Evolutionary conservation across 441 rosid genomes (phyloP).

Genomic region (Gossypium aridum): DNA sequence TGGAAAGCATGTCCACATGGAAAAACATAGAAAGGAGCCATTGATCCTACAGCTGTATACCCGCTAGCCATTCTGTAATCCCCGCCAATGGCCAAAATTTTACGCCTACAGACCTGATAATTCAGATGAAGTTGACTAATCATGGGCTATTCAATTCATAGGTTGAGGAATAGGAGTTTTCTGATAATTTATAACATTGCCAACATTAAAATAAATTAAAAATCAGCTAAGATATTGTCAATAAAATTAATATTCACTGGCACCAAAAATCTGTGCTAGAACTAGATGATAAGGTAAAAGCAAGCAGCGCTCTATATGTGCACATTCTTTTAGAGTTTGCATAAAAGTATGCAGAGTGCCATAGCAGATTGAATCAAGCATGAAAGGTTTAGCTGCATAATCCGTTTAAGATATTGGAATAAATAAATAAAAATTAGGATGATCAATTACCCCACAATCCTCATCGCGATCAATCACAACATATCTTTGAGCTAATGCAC

Average conservation of each 20-base stretch:
- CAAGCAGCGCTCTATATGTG: neutral
- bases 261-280: neutral
- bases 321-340: neutral
- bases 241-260: constrained; percentile 3
- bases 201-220: neutral
- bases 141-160: neutral
- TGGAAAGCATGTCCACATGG: constrained; percentile 97
- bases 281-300: neutral
- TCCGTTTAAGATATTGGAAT: neutral
- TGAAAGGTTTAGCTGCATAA: constrained; percentile 10
- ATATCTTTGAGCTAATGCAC: constrained; percentile 96
- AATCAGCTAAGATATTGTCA: neutral
- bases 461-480: constrained; percentile 87
- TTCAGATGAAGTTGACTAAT: constrained; percentile 13
- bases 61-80: constrained; percentile 68
- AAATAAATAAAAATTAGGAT: constrained; percentile 18
- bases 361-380: constrained; percentile 10
- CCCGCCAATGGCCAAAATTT: constrained; percentile 61
- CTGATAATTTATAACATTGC: neutral
- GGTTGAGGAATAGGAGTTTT: neutral
- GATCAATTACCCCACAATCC: constrained; percentile 87
- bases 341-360: neutral
- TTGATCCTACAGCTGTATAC: constrained; percentile 67
- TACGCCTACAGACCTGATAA: constrained; percentile 72
- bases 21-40: constrained; percentile 93